Percentiles rank a stretch among this genome's conserved stretches.
Conservation (phyloP, 1,284 basidiomycete species). For the Cryptococcus sp. region DNA sequence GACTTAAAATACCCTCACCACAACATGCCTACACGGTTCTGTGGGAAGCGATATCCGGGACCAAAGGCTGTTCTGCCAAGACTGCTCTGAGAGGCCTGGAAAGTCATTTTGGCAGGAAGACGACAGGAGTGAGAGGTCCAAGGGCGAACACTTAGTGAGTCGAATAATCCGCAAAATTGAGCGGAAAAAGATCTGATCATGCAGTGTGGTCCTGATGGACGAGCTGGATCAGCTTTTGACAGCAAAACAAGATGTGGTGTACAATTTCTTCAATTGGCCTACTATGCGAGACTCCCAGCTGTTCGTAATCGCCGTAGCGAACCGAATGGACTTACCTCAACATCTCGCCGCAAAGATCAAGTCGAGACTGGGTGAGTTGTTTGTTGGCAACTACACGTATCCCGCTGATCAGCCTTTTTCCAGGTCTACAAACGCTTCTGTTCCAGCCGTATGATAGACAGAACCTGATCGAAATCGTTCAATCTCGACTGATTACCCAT, state of each 20-base stretch:
- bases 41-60: slow-evolving; percentile 80
- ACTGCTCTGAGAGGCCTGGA: slow-evolving; percentile 46
- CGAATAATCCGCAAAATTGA: not conserved
- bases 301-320: slow-evolving; percentile 94
- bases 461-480: slow-evolving; percentile 82
- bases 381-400: not conserved
- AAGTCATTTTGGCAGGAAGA: slow-evolving; percentile 42
- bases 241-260: slow-evolving; percentile 93
- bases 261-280: slow-evolving; percentile 99
- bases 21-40: slow-evolving; percentile 79
- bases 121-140: slow-evolving; percentile 41
- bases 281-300: slow-evolving; percentile 79
- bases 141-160: slow-evolving; percentile 48
- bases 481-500: slow-evolving; percentile 60
- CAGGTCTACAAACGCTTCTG: slow-evolving; percentile 92
- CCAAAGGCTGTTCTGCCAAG: slow-evolving; percentile 56
- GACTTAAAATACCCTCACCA: slow-evolving; percentile 85
- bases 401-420: not conserved
- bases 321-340: slow-evolving; percentile 97
- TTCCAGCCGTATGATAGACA: slow-evolving; percentile 83
- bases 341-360: slow-evolving; percentile 87
- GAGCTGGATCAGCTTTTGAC: slow-evolving; percentile 96
- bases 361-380: slow-evolving; percentile 72
- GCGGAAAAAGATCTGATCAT: not conserved
- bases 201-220: slow-evolving; percentile 93